phyloP scores from a whole-genome alignment of 208 protist genomes.

The Crithidia fasciculata region DNA sequence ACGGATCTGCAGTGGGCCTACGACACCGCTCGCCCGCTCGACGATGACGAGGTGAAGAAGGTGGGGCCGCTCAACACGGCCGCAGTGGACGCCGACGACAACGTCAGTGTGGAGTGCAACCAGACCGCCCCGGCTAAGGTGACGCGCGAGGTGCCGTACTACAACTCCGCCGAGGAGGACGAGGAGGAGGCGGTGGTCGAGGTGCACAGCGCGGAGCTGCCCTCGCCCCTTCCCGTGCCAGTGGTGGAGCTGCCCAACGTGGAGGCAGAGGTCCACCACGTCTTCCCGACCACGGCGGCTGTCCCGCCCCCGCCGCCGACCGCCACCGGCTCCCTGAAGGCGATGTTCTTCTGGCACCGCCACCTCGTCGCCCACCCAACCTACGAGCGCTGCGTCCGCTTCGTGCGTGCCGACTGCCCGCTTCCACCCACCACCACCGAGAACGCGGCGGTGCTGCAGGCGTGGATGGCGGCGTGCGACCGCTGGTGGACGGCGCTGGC shows the following conservation, averaged over 20 bases:
- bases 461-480: conserved; percentile 15
- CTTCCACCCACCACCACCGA: neutral
- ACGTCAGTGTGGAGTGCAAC: conserved; percentile 8
- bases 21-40: conserved; percentile 4
- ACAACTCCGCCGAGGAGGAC: conserved; percentile 10
- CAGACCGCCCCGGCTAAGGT: neutral
- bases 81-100: neutral
- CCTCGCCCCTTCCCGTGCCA: neutral
- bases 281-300: conserved; percentile 16
- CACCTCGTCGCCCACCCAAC: conserved; percentile 13
- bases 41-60: conserved; percentile 15
- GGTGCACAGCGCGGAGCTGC: neutral
- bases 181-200: conserved; percentile 14
- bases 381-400: conserved; percentile 11
- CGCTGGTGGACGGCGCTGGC: conserved; percentile 18
- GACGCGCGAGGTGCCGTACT: conserved; percentile 16
- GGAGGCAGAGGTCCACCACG: conserved; percentile 19
- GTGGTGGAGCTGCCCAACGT: conserved; percentile 25
- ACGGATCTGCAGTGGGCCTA: conserved; percentile 17
- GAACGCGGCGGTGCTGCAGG: neutral
- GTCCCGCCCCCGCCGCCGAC: conserved; percentile 11
- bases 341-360: conserved; percentile 20
- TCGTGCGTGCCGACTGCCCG: conserved; percentile 5
- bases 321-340: neutral
- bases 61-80: neutral